These are phyloP conservation scores for Funneliformis caledonium DNA, from an alignment of 371 early-diverging fungal genomes.

Conservation along the genomic window DNA sequence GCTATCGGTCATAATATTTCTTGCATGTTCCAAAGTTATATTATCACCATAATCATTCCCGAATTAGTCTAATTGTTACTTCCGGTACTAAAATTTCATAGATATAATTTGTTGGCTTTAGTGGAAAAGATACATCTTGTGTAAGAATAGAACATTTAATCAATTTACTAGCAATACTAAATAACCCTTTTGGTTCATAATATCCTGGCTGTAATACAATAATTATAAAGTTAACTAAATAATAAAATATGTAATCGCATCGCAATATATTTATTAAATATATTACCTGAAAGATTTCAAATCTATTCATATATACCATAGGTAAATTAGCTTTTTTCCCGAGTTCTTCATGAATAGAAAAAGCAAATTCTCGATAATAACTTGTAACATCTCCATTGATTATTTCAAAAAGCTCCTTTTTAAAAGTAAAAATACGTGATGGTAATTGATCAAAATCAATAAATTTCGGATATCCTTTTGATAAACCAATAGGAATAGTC, in stretches of 20 bases:
- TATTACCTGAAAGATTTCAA: not conserved
- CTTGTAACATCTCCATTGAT: not conserved
- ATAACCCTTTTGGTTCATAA: not conserved
- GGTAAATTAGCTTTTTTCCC: not conserved
- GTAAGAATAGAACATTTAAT: not conserved
- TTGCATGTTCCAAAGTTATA: too few species aligned
- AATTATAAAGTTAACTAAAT: not conserved
- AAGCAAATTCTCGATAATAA: not conserved
- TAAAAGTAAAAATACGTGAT: not conserved
- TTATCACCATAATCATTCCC: not conserved
- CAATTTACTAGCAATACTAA: not conserved
- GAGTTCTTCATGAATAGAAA: not conserved
- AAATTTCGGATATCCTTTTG: not conserved
- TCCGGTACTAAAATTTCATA: not conserved
- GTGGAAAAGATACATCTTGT: not conserved
- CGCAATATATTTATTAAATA: not conserved
- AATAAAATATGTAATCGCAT: not conserved
- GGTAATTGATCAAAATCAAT: constrained; percentile 10
- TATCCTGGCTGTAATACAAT: not conserved
- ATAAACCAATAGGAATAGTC: not conserved
- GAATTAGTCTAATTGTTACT: not conserved
- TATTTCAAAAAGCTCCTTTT: not conserved
- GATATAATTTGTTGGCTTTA: not conserved
- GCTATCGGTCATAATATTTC: too few species aligned
- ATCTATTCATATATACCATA: not conserved